phyloP scores from a whole-genome alignment of 805 yeast species.

The Wickerhamomyces chaumierensis region DNA sequence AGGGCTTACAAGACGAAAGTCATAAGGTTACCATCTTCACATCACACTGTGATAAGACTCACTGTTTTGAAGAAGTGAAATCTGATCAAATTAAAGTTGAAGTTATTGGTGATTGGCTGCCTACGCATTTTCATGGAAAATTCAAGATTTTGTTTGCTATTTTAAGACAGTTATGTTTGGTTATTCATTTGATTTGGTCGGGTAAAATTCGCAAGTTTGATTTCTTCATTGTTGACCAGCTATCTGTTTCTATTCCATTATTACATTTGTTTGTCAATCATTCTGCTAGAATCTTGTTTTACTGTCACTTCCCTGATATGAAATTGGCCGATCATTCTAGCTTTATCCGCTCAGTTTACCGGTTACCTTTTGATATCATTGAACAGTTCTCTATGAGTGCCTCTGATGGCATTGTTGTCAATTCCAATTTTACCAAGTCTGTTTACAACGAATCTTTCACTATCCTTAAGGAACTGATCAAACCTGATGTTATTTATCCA shows the following conservation, averaged over 20 bases:
- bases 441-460: conserved; percentile 59
- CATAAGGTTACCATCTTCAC: conserved; percentile 65
- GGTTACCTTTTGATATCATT: conserved; percentile 72
- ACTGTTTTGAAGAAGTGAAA: conserved; percentile 85
- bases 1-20: conserved; percentile 62
- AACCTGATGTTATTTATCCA: conserved; percentile 29
- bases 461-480: conserved; percentile 18
- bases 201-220: conserved; percentile 47
- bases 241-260: conserved; percentile 75
- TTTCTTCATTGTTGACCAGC: conserved; percentile 76
- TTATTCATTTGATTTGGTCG: conserved; percentile 30
- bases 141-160: conserved; percentile 77
- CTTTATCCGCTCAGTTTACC: conserved; percentile 47
- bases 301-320: conserved; percentile 95
- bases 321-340: conserved; percentile 52
- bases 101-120: conserved; percentile 78
- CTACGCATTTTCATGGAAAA: conserved; percentile 53
- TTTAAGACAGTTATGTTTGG: conserved; percentile 66
- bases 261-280: conserved; percentile 33
- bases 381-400: conserved; percentile 73
- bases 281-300: conserved; percentile 54
- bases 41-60: conserved; percentile 78
- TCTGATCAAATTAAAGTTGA: conserved; percentile 44
- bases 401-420: conserved; percentile 77
- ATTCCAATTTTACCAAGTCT: conserved; percentile 70